A percentile compares a stretch with the other conserved stretches of the same genome.
These are phyloP conservation scores for Cornus kousa DNA, from an alignment of 148 eudicot genomes.

Conservation along the genomic window DNA sequence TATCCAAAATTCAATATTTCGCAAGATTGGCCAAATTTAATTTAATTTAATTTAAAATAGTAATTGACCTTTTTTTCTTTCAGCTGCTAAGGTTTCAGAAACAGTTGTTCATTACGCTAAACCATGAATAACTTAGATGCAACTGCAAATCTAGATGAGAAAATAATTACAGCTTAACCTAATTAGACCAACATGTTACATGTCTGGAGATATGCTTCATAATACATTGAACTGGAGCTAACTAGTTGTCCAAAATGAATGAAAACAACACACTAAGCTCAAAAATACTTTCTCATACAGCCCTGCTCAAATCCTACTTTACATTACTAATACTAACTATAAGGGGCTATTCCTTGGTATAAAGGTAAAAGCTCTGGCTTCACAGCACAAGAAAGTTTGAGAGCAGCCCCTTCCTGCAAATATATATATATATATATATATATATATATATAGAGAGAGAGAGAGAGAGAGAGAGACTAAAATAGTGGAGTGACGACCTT, in stretches of 20 bases:
- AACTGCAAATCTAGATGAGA: neutral
- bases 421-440: too few species aligned
- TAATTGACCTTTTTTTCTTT: neutral
- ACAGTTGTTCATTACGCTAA: neutral
- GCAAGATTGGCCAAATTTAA: neutral
- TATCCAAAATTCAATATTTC: neutral
- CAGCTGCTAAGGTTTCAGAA: neutral
- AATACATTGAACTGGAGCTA: neutral
- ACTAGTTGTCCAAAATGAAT: neutral
- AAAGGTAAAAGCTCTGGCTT: too few species aligned
- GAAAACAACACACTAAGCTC: slow-evolving; percentile 4
- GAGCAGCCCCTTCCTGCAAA: too few species aligned
- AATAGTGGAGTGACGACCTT: too few species aligned
- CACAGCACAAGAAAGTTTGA: too few species aligned
- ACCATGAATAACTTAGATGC: neutral
- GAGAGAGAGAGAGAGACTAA: too few species aligned
- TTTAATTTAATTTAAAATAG: neutral
- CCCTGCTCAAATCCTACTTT: neutral
- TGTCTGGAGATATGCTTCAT: neutral
- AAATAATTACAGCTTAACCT: neutral
- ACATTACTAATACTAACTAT: neutral
- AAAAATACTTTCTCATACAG: neutral
- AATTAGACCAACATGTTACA: neutral
- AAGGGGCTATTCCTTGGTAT: too few species aligned
- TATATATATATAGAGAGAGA: too few species aligned